Percentiles rank a stretch among this genome's conserved stretches.
phyloP scores from a whole-genome alignment of 805 yeast species.

The Blastobotrys muscicola region DNA sequence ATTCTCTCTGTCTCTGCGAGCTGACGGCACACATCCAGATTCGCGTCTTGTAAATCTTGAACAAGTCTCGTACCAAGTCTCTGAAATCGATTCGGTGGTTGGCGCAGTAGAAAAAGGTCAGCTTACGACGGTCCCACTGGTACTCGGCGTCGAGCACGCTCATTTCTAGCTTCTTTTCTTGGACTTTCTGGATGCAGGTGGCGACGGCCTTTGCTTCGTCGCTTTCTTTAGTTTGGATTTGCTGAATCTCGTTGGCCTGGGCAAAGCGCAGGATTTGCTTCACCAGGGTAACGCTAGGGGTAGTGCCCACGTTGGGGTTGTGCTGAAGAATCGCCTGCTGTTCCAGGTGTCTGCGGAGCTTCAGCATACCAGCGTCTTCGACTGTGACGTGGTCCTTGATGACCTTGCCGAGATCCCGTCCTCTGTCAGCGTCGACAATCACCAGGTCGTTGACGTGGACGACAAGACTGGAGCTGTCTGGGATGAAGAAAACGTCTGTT shows the following conservation, averaged over 20 bases:
- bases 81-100: slow-evolving; percentile 65
- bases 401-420: slow-evolving; percentile 65
- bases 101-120: slow-evolving; percentile 65
- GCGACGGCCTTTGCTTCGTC: slow-evolving; percentile 65
- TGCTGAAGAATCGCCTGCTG: slow-evolving; percentile 54
- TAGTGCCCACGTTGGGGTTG: slow-evolving; percentile 26
- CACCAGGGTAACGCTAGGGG: slow-evolving; percentile 53
- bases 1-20: too few relatives aligned
- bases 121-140: slow-evolving; percentile 75
- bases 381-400: slow-evolving; percentile 46
- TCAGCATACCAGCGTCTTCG: slow-evolving; percentile 60
- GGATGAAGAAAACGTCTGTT: slow-evolving; percentile 63
- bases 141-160: slow-evolving; percentile 68
- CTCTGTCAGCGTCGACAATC: slow-evolving; percentile 78
- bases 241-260: slow-evolving; percentile 48
- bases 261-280: slow-evolving; percentile 61
- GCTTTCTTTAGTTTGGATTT: slow-evolving; percentile 45
- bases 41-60: slow-evolving; percentile 66
- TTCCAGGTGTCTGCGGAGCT: slow-evolving; percentile 57
- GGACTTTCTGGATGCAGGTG: slow-evolving; percentile 51
- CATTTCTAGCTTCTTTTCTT: slow-evolving; percentile 43
- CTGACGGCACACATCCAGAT: slow-evolving; percentile 80
- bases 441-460: slow-evolving; percentile 56
- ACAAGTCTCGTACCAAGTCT: slow-evolving; percentile 65
- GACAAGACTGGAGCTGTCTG: slow-evolving; percentile 30